phyloP scores from a whole-genome alignment of 768 basidiomycete species.

The Obba rivulosa region DNA sequence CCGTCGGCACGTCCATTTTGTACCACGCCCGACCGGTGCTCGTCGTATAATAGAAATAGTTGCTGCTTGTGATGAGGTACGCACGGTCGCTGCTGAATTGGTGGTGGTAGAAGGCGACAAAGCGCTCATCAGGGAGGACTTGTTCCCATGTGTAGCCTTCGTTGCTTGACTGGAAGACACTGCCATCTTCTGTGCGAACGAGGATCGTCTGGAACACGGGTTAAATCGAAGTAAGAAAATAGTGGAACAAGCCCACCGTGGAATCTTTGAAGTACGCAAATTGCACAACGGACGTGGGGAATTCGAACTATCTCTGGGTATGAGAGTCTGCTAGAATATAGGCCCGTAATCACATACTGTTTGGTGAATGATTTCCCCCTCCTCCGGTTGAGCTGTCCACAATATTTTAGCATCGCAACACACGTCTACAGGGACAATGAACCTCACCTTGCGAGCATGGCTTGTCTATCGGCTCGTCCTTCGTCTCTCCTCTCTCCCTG shows the following conservation, averaged over 20 bases:
- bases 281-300: slow-evolving; percentile 60
- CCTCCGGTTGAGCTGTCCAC: slow-evolving; percentile 62
- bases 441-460: slow-evolving; percentile 72
- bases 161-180: slow-evolving; percentile 91
- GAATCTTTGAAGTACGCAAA: slow-evolving; percentile 84
- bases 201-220: slow-evolving; percentile 61
- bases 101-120: slow-evolving; percentile 88
- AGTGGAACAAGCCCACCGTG: slow-evolving; percentile 37
- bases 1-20: slow-evolving; percentile 47
- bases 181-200: slow-evolving; percentile 68
- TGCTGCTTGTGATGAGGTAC: slow-evolving; percentile 75
- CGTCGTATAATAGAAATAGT: slow-evolving; percentile 73
- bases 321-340: slow-evolving; percentile 1
- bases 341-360: slow-evolving; percentile 37
- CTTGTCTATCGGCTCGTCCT: slow-evolving; percentile 69
- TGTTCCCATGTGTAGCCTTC: slow-evolving; percentile 92
- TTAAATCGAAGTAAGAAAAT: slow-evolving; percentile 3
- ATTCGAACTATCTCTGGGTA: slow-evolving; percentile 48
- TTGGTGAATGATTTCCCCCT: slow-evolving; percentile 75
- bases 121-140: slow-evolving; percentile 50
- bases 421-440: neutral
- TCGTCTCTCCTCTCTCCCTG: slow-evolving; percentile 47
- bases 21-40: slow-evolving; percentile 77
- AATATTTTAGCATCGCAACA: neutral
- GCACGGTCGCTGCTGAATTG: slow-evolving; percentile 73